phyloP scores from a whole-genome alignment of 306 rosid genomes.

The Lablab purpureus region DNA sequence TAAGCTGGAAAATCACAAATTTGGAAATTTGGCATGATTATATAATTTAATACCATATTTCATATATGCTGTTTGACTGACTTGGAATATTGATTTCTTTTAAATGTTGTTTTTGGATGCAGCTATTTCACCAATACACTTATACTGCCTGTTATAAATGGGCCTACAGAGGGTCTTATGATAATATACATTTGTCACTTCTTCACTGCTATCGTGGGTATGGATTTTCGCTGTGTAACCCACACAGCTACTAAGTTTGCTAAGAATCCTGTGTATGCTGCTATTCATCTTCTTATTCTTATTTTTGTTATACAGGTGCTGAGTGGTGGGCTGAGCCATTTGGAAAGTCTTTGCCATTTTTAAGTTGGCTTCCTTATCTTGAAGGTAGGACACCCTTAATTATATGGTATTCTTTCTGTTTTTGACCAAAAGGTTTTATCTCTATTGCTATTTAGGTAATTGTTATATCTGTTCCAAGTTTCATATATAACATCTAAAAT shows the following conservation, averaged over 20 bases:
- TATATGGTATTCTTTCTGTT: constrained; percentile 27
- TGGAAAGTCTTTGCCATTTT: constrained; percentile 75
- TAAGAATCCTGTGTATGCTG: constrained; percentile 14
- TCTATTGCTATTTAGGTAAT: constrained; percentile 23
- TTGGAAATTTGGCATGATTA: constrained; percentile 5
- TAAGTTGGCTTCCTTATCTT: constrained; percentile 79
- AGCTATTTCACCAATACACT: constrained; percentile 93
- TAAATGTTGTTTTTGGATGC: constrained; percentile 53
- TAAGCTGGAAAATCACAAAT: constrained; percentile 5
- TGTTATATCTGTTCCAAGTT: constrained; percentile 11
- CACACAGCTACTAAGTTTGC: constrained; percentile 10
- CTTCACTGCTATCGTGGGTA: constrained; percentile 92
- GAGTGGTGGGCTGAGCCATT: constrained; percentile 89
- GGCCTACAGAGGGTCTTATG: constrained; percentile 98
- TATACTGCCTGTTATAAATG: constrained; percentile 87
- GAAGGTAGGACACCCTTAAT: constrained; percentile 58
- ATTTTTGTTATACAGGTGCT: constrained; percentile 67
- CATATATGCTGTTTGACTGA: background rate
- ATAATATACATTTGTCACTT: constrained; percentile 73
- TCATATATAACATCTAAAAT: constrained; percentile 6
- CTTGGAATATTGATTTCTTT: constrained; percentile 43
- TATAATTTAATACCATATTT: constrained; percentile 27
- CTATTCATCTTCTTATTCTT: background rate
- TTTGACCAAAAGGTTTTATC: constrained; percentile 32
- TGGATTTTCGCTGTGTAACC: constrained; percentile 41